Evolutionary conservation across 2,329 filamentous ascomycete species (phyloP), one percentile per base, ranked within the genome.

Genomic region (Helicocarpus griseus): DNA sequence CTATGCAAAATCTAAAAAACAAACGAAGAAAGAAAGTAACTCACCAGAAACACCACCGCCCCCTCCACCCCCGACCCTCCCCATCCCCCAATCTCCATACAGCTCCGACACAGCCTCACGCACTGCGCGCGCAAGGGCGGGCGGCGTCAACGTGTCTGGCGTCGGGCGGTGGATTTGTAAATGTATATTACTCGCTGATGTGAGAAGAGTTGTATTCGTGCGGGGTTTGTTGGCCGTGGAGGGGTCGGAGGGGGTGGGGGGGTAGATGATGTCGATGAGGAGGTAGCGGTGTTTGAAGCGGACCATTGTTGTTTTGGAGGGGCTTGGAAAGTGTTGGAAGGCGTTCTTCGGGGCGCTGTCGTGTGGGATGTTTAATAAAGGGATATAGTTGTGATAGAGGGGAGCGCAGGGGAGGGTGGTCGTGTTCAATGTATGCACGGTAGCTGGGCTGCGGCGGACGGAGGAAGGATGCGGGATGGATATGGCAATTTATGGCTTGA

Each of bases 81-180:
- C 70, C 19, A 85, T 76, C 0, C 93, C 93, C 71, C 87, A 95
- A 65, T 97, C 91, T 19, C 93, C 93, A 68, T 94, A 94, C 24
- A 95, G 71, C 41, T 81, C 74, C 46, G 80, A 74, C 45, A 95
- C 77, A 62, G 87, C 79, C 54, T 83, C 73, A 61, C 85, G 80
- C 56, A 97, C 81, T 51, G 81, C 80, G 53, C 81, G 82, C 1
- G 85, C 68, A 1, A 97, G 76, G 7, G 79, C 64, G 44, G 80
- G 78, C 0, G 81, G 72, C 19, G 82, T 86, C 52, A 97, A 76
- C 14, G 79, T 77, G 63, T 86, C 80, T 1, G 84, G 80, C 2
- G 86, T 94, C 0, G 91, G 89, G 47, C 85, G 82, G 66, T 90
- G 85, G 69, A 94, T 85, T 50, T 83, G 76, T 26, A 97, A 72